Evolutionary conservation across 441 rosid genomes (phyloP), one percentile per base, ranked within the genome.

Genomic region (Euphorbia neoarborescens): DNA sequence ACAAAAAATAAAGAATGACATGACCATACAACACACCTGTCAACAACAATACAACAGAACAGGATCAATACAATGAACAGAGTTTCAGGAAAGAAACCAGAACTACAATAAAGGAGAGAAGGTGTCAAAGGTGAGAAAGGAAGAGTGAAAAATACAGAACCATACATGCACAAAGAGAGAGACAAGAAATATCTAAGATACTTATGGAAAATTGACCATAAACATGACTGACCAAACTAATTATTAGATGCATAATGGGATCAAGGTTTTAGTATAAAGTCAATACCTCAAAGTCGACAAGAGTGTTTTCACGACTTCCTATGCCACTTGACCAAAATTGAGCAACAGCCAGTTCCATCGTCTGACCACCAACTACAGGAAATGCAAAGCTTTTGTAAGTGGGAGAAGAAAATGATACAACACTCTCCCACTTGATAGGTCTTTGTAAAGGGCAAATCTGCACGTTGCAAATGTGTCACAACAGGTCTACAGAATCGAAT

Each of bases 241-340:
- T 13, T 46, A 38, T 11, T 59, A 57, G 17, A 22, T 11, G 24
- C 30, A 25, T 8, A 53, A 68, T 12, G 14, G 14, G 28, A n/a
- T 38, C 13, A 38, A 22, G 13, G 40, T 42, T 70, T 30, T 57
- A 40, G 25, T 17, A 38, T 24, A 61, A 65, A 46, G 62, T 63
- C 53, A 73, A 61, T 87, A 95, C 99, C 98, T 95, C 95, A 86
- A 95, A 92, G 79, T 95, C 97, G 62, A 91, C 94, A 58, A 74
- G 30, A 68, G 99, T 79, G 42, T 81, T 81, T 81, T 92, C 96
- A 72, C 82, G 86, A 85, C 98, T 95, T 77, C 96, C 99, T 68
- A 91, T 82, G 78, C 99, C 99, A 79, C 99, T 95, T 65, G 97
- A 88, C 98, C 99, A 92, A 81, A 89, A 95, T 78, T 92, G 99